Percentiles rank a stretch among this genome's conserved stretches.
phyloP scores from a whole-genome alignment of 331 rosid genomes.

The Quercus lobata region DNA sequence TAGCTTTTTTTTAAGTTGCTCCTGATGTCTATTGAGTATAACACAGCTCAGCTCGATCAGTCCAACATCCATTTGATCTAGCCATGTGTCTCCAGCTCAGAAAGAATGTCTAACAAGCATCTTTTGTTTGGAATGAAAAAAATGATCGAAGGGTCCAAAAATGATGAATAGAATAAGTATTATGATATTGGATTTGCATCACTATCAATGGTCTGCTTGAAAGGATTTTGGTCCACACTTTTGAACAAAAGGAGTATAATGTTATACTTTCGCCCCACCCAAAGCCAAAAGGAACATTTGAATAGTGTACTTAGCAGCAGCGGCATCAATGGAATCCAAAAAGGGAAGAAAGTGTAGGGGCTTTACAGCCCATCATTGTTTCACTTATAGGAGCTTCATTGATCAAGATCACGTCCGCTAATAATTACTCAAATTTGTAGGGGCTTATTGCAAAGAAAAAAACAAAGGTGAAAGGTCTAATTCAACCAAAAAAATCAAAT shows the following conservation, averaged over 20 bases:
- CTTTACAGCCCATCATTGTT: conserved; percentile 24
- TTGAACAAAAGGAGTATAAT: not conserved
- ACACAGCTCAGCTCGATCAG: not conserved
- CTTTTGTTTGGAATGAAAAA: not conserved
- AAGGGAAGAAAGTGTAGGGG: not conserved
- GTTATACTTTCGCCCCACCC: conserved; percentile 25
- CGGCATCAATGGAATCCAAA: not conserved
- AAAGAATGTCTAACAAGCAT: not conserved
- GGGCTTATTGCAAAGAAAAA: too few relatives aligned
- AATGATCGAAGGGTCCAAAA: not conserved
- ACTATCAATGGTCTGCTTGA: conserved; percentile 2
- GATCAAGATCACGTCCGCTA: not conserved
- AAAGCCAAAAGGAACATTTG: conserved; percentile 10
- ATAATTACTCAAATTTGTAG: not conserved
- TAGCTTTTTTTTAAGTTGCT: not conserved
- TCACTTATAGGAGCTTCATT: not conserved
- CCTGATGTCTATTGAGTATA: not conserved
- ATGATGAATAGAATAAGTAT: not conserved
- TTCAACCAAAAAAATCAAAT: too few relatives aligned
- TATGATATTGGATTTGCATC: not conserved
- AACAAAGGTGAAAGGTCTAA: too few relatives aligned
- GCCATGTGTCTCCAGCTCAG: not conserved
- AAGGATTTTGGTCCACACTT: conserved; percentile 1
- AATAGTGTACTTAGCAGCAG: not conserved
- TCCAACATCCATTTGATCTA: not conserved